Percentiles rank a stretch among this genome's conserved stretches.
Evolutionary conservation across 805 yeast genomes (phyloP).

Genomic region (Saccharomycopsis lassenensis): DNA sequence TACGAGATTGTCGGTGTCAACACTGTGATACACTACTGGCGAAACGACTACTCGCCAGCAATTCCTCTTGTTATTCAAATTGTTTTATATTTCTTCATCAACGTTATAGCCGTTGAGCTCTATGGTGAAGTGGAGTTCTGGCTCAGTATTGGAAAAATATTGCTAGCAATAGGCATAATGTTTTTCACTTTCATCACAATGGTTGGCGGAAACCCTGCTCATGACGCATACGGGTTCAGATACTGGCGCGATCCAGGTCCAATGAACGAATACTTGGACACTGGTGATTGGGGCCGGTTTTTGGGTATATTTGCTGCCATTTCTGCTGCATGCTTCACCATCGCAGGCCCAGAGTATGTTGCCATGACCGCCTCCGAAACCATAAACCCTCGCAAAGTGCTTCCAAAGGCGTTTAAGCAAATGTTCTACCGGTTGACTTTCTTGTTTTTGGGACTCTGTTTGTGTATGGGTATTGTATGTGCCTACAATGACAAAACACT

Average conservation of each 20-base stretch:
- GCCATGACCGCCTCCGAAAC: conserved; percentile 83
- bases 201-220: conserved; percentile 79
- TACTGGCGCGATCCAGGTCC: conserved; percentile 44
- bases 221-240: conserved; percentile 50
- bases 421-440: conserved; percentile 59
- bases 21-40: conserved; percentile 72
- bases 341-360: conserved; percentile 81
- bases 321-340: conserved; percentile 63
- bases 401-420: conserved; percentile 72
- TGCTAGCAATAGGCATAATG: conserved; percentile 66
- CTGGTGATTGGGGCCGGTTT: conserved; percentile 53
- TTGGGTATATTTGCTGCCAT: conserved; percentile 64
- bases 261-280: conserved; percentile 42
- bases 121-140: conserved; percentile 82
- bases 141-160: conserved; percentile 62
- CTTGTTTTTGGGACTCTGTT: conserved; percentile 62
- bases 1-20: conserved; percentile 77
- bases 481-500: conserved; percentile 57
- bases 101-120: conserved; percentile 59
- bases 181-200: conserved; percentile 68
- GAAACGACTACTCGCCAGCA: conserved; percentile 63
- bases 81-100: conserved; percentile 49
- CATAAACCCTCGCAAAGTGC: conserved; percentile 52
- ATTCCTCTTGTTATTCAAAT: conserved; percentile 57
- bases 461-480: conserved; percentile 69